These are phyloP conservation scores for Coniochaeta pulveracea DNA, from an alignment of 2,329 filamentous ascomycete genomes.

Conservation along the genomic window DNA sequence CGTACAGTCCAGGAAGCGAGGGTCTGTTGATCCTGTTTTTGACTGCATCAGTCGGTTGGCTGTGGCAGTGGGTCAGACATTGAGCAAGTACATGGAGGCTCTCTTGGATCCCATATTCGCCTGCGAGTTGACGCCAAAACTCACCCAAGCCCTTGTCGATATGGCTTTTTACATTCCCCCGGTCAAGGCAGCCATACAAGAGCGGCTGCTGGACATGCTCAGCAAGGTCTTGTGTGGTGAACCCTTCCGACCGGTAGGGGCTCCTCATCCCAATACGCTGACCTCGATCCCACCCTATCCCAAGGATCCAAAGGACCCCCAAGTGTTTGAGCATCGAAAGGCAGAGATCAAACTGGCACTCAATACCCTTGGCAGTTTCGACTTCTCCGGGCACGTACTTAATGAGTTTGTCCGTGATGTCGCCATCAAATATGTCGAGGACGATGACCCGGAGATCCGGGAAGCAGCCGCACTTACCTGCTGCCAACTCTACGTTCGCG, in stretches of 20 bases:
- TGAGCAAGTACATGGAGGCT: constrained; percentile 98
- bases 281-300: constrained; percentile 71
- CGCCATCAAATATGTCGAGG: constrained; percentile 94
- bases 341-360: constrained; percentile 85
- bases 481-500: constrained; percentile 92
- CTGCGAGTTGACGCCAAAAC: constrained; percentile 83
- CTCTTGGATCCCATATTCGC: constrained; percentile 93
- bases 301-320: constrained; percentile 76
- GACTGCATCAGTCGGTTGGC: constrained; percentile 96
- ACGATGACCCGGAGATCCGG: constrained; percentile 85
- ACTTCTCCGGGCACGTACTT: constrained; percentile 83
- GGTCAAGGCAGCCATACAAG: constrained; percentile 85
- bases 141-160: constrained; percentile 91
- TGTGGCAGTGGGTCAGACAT: constrained; percentile 85
- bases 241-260: constrained; percentile 84
- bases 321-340: constrained; percentile 70
- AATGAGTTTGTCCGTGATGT: constrained; percentile 99
- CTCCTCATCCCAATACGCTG: constrained; percentile 72
- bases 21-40: constrained; percentile 71
- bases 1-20: constrained; percentile 58
- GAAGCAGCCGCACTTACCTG: constrained; percentile 93
- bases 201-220: constrained; percentile 85
- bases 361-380: constrained; percentile 94
- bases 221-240: constrained; percentile 88
- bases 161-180: constrained; percentile 99